Evolutionary conservation across 1,284 basidiomycete species (phyloP).

Genomic region (Moniliophthora roreri): DNA sequence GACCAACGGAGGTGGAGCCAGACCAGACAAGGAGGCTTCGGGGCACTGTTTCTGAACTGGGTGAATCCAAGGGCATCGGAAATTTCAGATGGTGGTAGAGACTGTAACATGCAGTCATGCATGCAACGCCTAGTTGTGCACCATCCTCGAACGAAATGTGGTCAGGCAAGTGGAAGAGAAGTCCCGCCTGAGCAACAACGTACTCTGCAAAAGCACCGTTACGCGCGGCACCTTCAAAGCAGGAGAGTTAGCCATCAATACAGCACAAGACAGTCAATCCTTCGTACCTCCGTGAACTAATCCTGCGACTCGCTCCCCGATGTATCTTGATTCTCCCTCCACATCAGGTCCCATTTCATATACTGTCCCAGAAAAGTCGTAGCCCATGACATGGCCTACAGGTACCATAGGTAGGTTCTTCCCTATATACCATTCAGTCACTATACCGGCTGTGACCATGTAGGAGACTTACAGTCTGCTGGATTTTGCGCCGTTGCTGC

Average conservation of each 20-base stretch:
- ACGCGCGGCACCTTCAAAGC: background rate
- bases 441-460: background rate
- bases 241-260: conserved; percentile 1
- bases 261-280: conserved; percentile 4
- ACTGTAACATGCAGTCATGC: conserved; percentile 21
- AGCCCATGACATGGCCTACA: conserved; percentile 29
- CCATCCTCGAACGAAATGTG: conserved; percentile 27
- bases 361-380: conserved; percentile 45
- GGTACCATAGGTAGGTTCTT: background rate
- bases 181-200: conserved; percentile 20
- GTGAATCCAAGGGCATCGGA: conserved; percentile 14
- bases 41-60: no score
- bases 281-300: conserved; percentile 39
- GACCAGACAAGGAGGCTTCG: conserved; percentile 35
- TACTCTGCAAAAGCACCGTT: conserved; percentile 20
- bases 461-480: conserved; percentile 1
- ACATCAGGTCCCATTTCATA: conserved; percentile 33
- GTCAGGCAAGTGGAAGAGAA: conserved; percentile 28
- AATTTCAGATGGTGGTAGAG: conserved; percentile 19
- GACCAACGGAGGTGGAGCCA: conserved; percentile 40
- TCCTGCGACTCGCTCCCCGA: conserved; percentile 45
- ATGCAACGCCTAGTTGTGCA: conserved; percentile 22
- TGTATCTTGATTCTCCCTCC: conserved; percentile 20
- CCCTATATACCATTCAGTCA: background rate
- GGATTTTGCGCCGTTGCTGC: conserved; percentile 7